phyloP scores from a whole-genome alignment of 306 rosid species.

The Trichosanthes cucumerina region DNA sequence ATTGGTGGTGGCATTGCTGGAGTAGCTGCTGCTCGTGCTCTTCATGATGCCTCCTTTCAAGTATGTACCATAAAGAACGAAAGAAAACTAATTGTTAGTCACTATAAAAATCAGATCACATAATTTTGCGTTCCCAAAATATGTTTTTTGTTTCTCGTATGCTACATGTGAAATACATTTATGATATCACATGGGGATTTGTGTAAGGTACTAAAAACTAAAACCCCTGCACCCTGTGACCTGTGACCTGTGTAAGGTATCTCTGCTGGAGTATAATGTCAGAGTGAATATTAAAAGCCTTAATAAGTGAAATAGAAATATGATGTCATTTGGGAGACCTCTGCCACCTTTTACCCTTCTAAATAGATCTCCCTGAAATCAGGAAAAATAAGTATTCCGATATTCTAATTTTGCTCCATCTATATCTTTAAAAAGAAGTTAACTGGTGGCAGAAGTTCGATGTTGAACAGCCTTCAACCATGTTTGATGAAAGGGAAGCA shows the following conservation, averaged over 20 bases:
- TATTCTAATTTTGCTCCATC: neutral
- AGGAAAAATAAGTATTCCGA: neutral
- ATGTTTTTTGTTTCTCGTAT: neutral
- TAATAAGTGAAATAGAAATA: neutral
- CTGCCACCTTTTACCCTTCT: neutral
- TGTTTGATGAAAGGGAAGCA: neutral
- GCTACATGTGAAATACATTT: neutral
- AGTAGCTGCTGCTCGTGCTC: conserved; percentile 88
- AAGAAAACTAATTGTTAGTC: neutral
- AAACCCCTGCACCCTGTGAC: neutral
- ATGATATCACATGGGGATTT: neutral
- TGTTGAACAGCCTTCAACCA: neutral
- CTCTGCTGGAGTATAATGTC: neutral
- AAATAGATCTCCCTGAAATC: neutral
- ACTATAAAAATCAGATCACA: neutral
- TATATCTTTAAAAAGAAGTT: neutral
- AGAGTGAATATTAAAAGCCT: neutral
- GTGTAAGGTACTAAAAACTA: neutral
- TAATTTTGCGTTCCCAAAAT: neutral
- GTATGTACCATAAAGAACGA: conserved; percentile 21
- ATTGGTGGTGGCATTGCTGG: conserved; percentile 96
- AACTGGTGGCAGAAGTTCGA: neutral
- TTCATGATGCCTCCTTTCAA: conserved; percentile 82
- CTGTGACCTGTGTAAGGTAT: neutral
- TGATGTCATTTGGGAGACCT: neutral